phyloP scores from a whole-genome alignment of 306 rosid species.

The Vigna angularis region DNA sequence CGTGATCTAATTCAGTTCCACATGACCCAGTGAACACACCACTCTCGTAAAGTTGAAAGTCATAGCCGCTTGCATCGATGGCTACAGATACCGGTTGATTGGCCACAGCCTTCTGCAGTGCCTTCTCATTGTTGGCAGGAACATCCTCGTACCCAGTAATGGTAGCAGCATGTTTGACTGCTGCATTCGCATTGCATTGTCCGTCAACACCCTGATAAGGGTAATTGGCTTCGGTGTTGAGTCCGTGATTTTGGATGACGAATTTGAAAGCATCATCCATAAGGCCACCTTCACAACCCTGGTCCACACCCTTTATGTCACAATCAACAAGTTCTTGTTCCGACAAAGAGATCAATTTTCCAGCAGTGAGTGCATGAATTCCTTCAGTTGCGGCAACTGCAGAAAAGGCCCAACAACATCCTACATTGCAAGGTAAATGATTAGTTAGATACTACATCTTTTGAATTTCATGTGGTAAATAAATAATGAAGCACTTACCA shows the following conservation, averaged over 20 bases:
- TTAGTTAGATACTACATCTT: not conserved
- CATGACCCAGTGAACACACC: slow-evolving; percentile 58
- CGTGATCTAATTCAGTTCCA: slow-evolving; percentile 55
- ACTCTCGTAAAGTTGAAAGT: slow-evolving; percentile 45
- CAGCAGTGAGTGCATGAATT: slow-evolving; percentile 37
- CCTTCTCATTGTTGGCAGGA: slow-evolving; percentile 47
- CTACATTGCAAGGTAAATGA: slow-evolving; percentile 36
- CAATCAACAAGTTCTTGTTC: slow-evolving; percentile 65
- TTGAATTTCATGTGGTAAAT: not conserved
- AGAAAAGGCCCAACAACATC: slow-evolving; percentile 60
- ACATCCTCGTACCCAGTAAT: slow-evolving; percentile 50
- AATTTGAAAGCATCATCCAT: slow-evolving; percentile 58
- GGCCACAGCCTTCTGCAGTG: slow-evolving; percentile 49
- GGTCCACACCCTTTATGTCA: slow-evolving; percentile 49
- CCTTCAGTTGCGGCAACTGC: slow-evolving; percentile 59
- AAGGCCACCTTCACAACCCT: slow-evolving; percentile 52
- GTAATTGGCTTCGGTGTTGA: slow-evolving; percentile 48
- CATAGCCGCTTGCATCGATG: slow-evolving; percentile 54
- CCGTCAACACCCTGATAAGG: slow-evolving; percentile 47
- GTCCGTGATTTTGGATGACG: slow-evolving; percentile 48
- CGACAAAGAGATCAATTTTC: slow-evolving; percentile 44
- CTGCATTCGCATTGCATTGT: slow-evolving; percentile 38
- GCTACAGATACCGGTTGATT: slow-evolving; percentile 56
- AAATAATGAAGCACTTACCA: slow-evolving; percentile 30
- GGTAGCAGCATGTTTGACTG: slow-evolving; percentile 23